phyloP scores from a whole-genome alignment of 2,329 filamentous ascomycete genomes.

The Fusarium sp. region DNA sequence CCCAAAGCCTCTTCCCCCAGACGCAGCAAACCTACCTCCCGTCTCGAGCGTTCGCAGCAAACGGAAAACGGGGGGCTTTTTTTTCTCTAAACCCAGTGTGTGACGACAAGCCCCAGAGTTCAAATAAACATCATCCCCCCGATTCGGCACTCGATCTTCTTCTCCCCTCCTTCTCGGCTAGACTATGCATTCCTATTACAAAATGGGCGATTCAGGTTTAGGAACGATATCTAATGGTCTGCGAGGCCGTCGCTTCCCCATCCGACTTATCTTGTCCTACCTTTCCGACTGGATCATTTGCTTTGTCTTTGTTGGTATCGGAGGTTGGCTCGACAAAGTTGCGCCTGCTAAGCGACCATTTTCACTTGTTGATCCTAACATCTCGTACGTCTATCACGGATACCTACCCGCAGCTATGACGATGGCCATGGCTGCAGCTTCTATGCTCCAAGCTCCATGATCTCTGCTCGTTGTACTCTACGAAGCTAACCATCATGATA shows the following conservation, averaged over 20 bases:
- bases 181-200: constrained; percentile 42
- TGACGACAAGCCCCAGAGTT: constrained; percentile 28
- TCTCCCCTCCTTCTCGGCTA: constrained; percentile 20
- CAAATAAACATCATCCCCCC: constrained; percentile 29
- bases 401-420: neutral
- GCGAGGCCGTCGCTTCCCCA: constrained; percentile 46
- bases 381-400: constrained; percentile 67
- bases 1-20: constrained; percentile 13
- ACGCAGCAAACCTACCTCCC: constrained; percentile 15
- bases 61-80: constrained; percentile 19
- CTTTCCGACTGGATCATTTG: constrained; percentile 80
- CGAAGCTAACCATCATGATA: constrained; percentile 47
- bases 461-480: neutral
- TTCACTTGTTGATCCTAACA: constrained; percentile 76
- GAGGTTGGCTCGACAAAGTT: constrained; percentile 68
- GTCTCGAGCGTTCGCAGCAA: constrained; percentile 14
- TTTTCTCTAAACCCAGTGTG: neutral
- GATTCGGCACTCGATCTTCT: constrained; percentile 15
- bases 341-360: constrained; percentile 78
- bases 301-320: constrained; percentile 68
- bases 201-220: constrained; percentile 45
- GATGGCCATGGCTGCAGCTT: neutral
- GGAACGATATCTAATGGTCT: constrained; percentile 30
- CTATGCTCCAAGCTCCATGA: neutral
- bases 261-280: constrained; percentile 70